Base-by-base conservation (phyloP, 305 asterid species). In the Fraxinus paxiana region DNA sequence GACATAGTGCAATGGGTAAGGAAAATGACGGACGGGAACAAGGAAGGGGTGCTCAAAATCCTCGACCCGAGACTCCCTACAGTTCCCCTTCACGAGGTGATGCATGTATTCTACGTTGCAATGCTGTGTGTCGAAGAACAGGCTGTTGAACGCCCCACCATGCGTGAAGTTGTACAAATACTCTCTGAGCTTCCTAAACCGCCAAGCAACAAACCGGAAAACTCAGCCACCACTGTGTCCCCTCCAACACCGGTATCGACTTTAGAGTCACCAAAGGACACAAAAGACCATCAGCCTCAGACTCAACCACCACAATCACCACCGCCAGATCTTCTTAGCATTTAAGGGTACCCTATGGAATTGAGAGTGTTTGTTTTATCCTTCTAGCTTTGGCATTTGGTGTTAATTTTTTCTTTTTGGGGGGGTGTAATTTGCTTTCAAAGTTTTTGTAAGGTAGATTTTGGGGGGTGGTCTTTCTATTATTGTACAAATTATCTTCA, bases 101-200 rank as follows among this genome's bases (percentile, higher is more conserved):
- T 93, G 94, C 98, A 95, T 10, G 92, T 92, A 2, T 95, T 95
- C 88, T 93, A 93, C 37, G 97, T 93, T 0, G 98, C 98, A 15
- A 91, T 93, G 97, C 91, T 95, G 22, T 95, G 98, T 73, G 97
- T 95, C 0, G 97, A 93, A 84, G 98, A 95, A 65, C 98, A 92
- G 75, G 97, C 98, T 2, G 93, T 95, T 0, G 96, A 88, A 59
- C 93, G 98, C 20, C 98, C 98, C 79, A 95, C 97, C 56, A 95
- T 95, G 98, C 88, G 98, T 2, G 98, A 95, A 76, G 98, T 95
- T 0, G 97, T 95, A 38, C 98, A 95, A 75, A 95, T 95, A 56
- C 92, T 95, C 20, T 88, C 98, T 0, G 98, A 94, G 89, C 90
- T 92, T 24, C 95, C 95, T 28, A 89, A 88, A 88, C 82, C 86